phyloP scores from a whole-genome alignment of 2,329 filamentous ascomycete genomes.

The Phialophora tarda region DNA sequence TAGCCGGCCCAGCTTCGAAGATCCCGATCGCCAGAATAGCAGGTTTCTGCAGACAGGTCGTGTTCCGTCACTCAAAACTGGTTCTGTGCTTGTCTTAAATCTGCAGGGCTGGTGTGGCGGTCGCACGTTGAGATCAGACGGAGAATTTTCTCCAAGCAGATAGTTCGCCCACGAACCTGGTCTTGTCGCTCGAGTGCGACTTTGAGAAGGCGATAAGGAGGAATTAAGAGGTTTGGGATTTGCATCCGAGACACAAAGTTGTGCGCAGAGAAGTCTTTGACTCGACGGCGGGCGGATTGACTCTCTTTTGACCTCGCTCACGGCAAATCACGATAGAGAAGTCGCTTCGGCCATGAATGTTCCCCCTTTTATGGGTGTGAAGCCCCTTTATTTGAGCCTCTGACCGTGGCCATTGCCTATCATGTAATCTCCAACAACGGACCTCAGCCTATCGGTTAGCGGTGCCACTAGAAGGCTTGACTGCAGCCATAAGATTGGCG shows the following conservation, averaged over 20 bases:
- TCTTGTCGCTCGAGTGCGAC: not conserved
- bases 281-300: conserved; percentile 11
- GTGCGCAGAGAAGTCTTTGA: not conserved
- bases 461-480: conserved; percentile 31
- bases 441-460: conserved; percentile 26
- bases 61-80: not conserved
- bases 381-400: conserved; percentile 15
- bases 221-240: conserved; percentile 12
- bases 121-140: conserved; percentile 11
- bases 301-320: conserved; percentile 17
- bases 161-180: conserved; percentile 7
- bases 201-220: not conserved
- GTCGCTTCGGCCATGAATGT: not conserved
- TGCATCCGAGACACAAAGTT: conserved; percentile 18
- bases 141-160: conserved; percentile 22
- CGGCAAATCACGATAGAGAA: conserved; percentile 26
- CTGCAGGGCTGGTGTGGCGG: conserved; percentile 1
- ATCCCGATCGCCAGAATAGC: not conserved
- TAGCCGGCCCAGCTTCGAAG: not conserved
- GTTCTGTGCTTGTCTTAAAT: conserved; percentile 22
- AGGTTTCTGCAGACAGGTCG: not conserved
- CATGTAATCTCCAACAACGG: conserved; percentile 33
- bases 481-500: conserved; percentile 29
- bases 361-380: conserved; percentile 16
- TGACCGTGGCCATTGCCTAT: not conserved